Base-by-base conservation (phyloP, 352 stramenopile species). In the Phytophthora capsici region DNA sequence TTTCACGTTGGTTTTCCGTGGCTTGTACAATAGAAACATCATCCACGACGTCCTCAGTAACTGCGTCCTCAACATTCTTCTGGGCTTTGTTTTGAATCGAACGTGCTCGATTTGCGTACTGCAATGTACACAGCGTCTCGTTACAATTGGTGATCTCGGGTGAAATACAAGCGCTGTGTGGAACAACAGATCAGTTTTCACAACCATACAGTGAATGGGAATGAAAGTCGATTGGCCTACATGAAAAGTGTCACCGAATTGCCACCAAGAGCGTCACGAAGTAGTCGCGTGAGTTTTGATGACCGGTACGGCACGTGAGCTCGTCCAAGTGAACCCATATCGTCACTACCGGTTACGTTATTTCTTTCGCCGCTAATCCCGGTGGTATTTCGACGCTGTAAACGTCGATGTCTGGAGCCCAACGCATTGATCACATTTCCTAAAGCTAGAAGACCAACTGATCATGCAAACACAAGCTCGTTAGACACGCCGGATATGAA, bases 211-310 rank as follows among this genome's bases (percentile, higher is more conserved):
- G 28, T 13, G 2, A 8, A 14, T 34, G 10, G 1, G 8, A 32
- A 32, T 32, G 28, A 10, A 2, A 12, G 28, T 32, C 4, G 28
- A 34, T 34, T 13, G 9, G 20, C 81, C 34, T 80, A 94, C 85
- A 95, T 90, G 75, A 95, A 95, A 4, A 95, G 65, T 1, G 87
- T 95, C 7, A 86, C 71, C 55, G 85, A 94, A 56, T 95, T 95
- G 3, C 87, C 87, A 36, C 87, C 87, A 10, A 95, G 75, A 1
- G 87, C 87, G 36, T 95, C 85, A 57, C 91, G 84, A 1, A 95
- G 67, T n/a, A 95, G 60, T 0, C 87, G 70, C 9, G 87, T 95
- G n/a, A 95, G 58, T 56, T 95, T 95, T 6, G 85, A 94, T 13
- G 84, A 90, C 22, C 87, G 71, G 52, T 95, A 95, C 1, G 87